phyloP scores from a whole-genome alignment of 2,329 filamentous ascomycete genomes.

The Thermochaetoides dissita region DNA sequence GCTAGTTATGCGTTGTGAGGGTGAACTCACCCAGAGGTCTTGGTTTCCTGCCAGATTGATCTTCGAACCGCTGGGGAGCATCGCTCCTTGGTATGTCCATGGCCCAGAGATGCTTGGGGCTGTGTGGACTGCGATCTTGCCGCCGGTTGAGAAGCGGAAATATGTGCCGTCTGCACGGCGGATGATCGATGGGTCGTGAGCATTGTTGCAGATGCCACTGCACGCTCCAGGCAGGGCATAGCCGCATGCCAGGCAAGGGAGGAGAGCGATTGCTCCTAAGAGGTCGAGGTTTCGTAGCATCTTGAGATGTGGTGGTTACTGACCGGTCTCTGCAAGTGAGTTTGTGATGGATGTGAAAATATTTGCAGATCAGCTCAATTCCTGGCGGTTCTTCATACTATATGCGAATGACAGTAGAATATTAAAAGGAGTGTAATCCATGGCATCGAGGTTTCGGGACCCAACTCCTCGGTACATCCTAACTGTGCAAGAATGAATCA shows the following conservation, averaged over 20 bases:
- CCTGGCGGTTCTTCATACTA: too few species aligned
- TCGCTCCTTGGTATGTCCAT: slow-evolving; percentile 30
- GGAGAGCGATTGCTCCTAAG: neutral
- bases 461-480: too few species aligned
- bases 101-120: slow-evolving; percentile 21
- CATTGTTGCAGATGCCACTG: slow-evolving; percentile 22
- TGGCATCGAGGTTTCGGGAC: too few species aligned
- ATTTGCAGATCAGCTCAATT: too few species aligned
- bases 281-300: slow-evolving; percentile 1
- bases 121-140: slow-evolving; percentile 23
- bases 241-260: slow-evolving; percentile 7
- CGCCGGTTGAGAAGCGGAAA: slow-evolving; percentile 25
- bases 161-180: slow-evolving; percentile 25
- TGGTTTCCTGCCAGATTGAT: slow-evolving; percentile 27
- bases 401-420: too few species aligned
- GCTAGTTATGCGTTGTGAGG: too few species aligned
- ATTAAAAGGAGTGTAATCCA: too few species aligned
- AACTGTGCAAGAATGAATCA: too few species aligned
- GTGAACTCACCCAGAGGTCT: slow-evolving; percentile 26
- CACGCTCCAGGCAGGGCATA: slow-evolving; percentile 23
- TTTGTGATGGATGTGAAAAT: too few species aligned
- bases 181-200: slow-evolving; percentile 25
- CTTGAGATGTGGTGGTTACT: too few species aligned
- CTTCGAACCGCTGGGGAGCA: slow-evolving; percentile 23
- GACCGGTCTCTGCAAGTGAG: too few species aligned